Evolutionary conservation across 2,329 filamentous ascomycete species (phyloP), one percentile per base, ranked within the genome.

Genomic region (Raffaelea arxii): DNA sequence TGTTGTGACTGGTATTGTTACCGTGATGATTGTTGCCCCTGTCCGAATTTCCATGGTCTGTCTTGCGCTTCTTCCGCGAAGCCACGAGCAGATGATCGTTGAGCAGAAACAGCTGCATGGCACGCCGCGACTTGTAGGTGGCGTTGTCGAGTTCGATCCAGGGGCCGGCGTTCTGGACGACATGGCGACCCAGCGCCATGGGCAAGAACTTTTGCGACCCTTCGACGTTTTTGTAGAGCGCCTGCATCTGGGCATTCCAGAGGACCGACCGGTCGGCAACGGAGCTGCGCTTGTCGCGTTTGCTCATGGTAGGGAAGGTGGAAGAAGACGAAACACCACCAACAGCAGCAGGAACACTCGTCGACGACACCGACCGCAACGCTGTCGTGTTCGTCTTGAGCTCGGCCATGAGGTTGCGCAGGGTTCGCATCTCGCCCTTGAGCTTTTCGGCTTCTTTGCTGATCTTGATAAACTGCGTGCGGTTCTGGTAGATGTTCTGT

Each of bases 381-480:
- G 81, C 80, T 18, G 75, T 81, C 2, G 81, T 84, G 50, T 89
- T 88, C 7, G 79, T 75, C 57, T 88, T 97, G 47, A 98, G 75
- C 54, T 98, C 92, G 3, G 88, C 82, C 84, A 98, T 96, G 44
- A 97, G 74, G 53, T 87, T 87, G 39, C 86, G 80, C 25, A 98
- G 76, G 6, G 86, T 86, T 44, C 87, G 80, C 92, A 98, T 97
- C 64, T 98, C 92, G 46, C 80, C 80, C 67, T 97, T 97, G 48
- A 98, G 78, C 68, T 95, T 96, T 66, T 98, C 92, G 2, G 94
- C 92, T 68, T 98, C 92, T 66, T 97, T 96, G 62, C 90, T 96
- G 64, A 98, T 97, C 65, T 94, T 94, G 72, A 98, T 97, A 61
- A 98, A 98, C 59, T 97, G 92, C 0, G 88, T 94, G 42, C 92